A percentile compares a stretch with the other conserved stretches of the same genome.
Evolutionary conservation across 805 yeast genomes (phyloP).

Genomic region (Nakazawaea molendinolei): DNA sequence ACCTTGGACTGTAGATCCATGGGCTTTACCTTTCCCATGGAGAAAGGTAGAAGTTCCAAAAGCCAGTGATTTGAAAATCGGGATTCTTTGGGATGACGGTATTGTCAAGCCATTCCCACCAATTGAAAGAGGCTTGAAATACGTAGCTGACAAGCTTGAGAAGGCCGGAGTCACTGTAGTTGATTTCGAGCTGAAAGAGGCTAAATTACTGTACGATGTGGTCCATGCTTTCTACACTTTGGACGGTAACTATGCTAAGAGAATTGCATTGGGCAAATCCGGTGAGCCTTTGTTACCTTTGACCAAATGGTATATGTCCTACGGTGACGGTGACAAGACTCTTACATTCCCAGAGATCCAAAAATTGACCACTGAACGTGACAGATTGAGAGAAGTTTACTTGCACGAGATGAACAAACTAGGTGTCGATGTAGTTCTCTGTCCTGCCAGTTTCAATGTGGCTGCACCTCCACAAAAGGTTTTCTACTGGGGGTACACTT

Average conservation of each 20-base stretch:
- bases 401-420: conserved; percentile 43
- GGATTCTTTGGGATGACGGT: conserved; percentile 58
- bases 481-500: conserved; percentile 76
- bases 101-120: conserved; percentile 66
- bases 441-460: conserved; percentile 63
- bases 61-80: conserved; percentile 47
- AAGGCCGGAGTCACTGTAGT: conserved; percentile 54
- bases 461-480: conserved; percentile 57
- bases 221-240: conserved; percentile 50
- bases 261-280: conserved; percentile 42
- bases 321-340: conserved; percentile 49
- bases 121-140: conserved; percentile 46
- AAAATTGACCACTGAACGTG: conserved; percentile 48
- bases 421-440: conserved; percentile 57
- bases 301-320: conserved; percentile 53
- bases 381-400: conserved; percentile 51
- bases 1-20: conserved; percentile 51
- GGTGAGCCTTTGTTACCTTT: conserved; percentile 68
- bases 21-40: conserved; percentile 47
- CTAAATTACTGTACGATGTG: conserved; percentile 51
- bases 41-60: conserved; percentile 32
- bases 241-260: conserved; percentile 63
- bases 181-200: conserved; percentile 51
- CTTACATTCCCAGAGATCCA: conserved; percentile 47
- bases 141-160: conserved; percentile 45